Conservation (phyloP, 2,329 filamentous ascomycete species). For the Ophiostoma populinum region DNA sequence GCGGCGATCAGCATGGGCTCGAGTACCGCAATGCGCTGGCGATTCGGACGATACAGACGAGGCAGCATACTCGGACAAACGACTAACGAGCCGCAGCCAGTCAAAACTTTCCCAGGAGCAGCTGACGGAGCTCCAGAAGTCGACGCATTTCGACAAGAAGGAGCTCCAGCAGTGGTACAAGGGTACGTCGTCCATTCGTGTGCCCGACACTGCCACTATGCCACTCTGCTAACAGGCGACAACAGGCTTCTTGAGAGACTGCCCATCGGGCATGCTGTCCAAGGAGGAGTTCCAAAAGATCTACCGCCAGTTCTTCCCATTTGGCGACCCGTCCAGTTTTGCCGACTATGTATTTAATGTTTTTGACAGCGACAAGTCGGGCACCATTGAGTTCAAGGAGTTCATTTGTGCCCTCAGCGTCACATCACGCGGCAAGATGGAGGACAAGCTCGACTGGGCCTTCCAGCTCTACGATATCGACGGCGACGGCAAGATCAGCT, state of each 20-base stretch:
- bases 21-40: no score
- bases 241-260: slow-evolving; percentile 91
- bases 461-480: slow-evolving; percentile 99
- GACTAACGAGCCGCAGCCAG: slow-evolving; percentile 45
- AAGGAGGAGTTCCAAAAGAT: slow-evolving; percentile 99
- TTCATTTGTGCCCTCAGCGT: slow-evolving; percentile 97
- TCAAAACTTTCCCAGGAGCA: slow-evolving; percentile 96
- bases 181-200: slow-evolving; percentile 37
- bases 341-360: slow-evolving; percentile 99
- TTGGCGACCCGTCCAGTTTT: slow-evolving; percentile 91
- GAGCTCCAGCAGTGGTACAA: slow-evolving; percentile 99
- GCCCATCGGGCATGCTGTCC: slow-evolving; percentile 86
- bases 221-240: background rate
- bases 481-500: slow-evolving; percentile 96
- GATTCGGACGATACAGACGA: no score
- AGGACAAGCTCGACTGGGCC: slow-evolving; percentile 98
- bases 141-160: slow-evolving; percentile 98
- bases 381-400: slow-evolving; percentile 97
- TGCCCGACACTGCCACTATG: background rate
- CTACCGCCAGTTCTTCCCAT: slow-evolving; percentile 98
- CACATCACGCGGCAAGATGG: slow-evolving; percentile 94
- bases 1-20: no score
- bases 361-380: slow-evolving; percentile 93
- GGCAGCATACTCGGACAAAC: no score
- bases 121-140: slow-evolving; percentile 86